These are phyloP conservation scores for Candida pseudofarinosa DNA, from an alignment of 805 yeast genomes.

Conservation along the genomic window DNA sequence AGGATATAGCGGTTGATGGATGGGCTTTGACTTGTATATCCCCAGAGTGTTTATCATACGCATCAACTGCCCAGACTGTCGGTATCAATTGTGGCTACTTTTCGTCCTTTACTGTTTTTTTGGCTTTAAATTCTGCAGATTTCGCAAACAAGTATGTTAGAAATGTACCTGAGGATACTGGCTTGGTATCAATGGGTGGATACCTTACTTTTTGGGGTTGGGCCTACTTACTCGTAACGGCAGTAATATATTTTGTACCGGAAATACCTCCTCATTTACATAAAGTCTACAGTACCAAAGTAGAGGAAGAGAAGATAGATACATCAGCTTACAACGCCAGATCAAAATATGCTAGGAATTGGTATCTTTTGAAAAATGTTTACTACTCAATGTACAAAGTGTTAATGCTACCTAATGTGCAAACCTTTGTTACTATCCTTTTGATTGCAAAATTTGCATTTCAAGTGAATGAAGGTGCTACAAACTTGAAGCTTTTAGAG, in stretches of 20 bases:
- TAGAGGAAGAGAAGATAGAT: conserved; percentile 24
- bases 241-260: conserved; percentile 54
- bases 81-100: conserved; percentile 94
- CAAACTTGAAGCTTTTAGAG: conserved; percentile 85
- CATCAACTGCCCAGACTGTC: conserved; percentile 95
- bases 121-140: conserved; percentile 87
- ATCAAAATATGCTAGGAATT: conserved; percentile 11
- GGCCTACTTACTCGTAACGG: conserved; percentile 63
- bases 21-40: conserved; percentile 93
- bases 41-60: conserved; percentile 75
- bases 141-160: conserved; percentile 86
- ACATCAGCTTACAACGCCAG: conserved; percentile 24
- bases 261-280: conserved; percentile 64
- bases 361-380: conserved; percentile 44
- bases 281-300: conserved; percentile 24
- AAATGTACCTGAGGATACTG: conserved; percentile 52
- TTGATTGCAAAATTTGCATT: conserved; percentile 84
- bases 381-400: conserved; percentile 66
- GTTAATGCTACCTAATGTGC: conserved; percentile 66
- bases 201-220: conserved; percentile 79
- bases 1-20: conserved; percentile 98
- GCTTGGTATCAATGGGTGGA: conserved; percentile 66
- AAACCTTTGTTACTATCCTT: conserved; percentile 68
- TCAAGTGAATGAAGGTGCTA: conserved; percentile 94
- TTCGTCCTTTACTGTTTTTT: conserved; percentile 82